phyloP scores from a whole-genome alignment of 805 yeast species.

The Yamadazyma olivae region DNA sequence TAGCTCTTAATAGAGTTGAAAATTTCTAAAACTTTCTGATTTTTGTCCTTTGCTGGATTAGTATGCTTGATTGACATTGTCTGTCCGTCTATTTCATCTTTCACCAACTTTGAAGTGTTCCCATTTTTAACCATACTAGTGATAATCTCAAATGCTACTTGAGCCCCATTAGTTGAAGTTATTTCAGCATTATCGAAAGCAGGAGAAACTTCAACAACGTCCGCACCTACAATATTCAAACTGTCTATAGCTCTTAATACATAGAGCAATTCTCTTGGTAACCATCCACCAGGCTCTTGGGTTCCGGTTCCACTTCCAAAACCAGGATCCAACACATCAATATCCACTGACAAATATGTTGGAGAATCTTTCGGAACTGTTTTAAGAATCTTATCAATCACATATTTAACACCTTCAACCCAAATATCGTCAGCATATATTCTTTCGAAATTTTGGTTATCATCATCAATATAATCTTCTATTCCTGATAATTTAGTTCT shows the following conservation, averaged over 20 bases:
- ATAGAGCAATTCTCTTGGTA: constrained; percentile 52
- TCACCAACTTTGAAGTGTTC: constrained; percentile 8
- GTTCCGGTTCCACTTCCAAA: constrained; percentile 60
- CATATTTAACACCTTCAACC: constrained; percentile 59
- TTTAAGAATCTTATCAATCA: constrained; percentile 49
- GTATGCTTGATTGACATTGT: neutral
- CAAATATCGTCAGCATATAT: constrained; percentile 73
- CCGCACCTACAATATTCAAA: constrained; percentile 52
- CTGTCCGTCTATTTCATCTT: constrained; percentile 5
- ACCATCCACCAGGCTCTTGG: constrained; percentile 57
- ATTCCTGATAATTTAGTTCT: constrained; percentile 69
- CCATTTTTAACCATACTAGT: constrained; percentile 72
- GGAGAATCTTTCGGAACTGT: constrained; percentile 63
- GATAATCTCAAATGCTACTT: constrained; percentile 64
- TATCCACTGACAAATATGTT: constrained; percentile 76
- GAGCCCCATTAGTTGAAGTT: constrained; percentile 69
- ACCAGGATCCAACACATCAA: constrained; percentile 60
- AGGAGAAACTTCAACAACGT: constrained; percentile 60
- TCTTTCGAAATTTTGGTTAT: constrained; percentile 63
- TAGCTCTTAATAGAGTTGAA: neutral
- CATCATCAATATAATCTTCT: constrained; percentile 66
- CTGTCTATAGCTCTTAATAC: constrained; percentile 43
- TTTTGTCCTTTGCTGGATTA: too few relatives aligned
- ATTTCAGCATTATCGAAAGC: constrained; percentile 63
- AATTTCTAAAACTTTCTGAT: constrained; percentile 1